Evolutionary conservation across 805 yeast genomes (phyloP), one percentile per base, ranked within the genome.

Genomic region (Candida easanensis): DNA sequence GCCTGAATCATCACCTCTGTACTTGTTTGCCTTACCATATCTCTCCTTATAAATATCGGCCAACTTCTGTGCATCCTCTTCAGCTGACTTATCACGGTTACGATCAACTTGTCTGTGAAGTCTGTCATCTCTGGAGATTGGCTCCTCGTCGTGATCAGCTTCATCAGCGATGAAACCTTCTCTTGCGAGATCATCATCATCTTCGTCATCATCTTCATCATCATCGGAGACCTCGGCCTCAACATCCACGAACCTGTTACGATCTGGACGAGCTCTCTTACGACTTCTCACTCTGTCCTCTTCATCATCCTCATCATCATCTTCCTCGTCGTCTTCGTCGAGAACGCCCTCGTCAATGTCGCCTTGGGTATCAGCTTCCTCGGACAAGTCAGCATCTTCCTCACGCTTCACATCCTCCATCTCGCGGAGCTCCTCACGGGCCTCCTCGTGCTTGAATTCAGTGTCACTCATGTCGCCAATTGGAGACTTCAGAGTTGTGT

Each of bases 221-320:
- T 93, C 98, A 48, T 91, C 98, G 64, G 91, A 96, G 45, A 93
- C 99, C 64, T 91, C 98, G 46, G 97, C 99, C 72, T 93, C 98
- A 42, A 93, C 95, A 86, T 93, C 99, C 67, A 93, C 46, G 49
- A 56, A 93, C 72, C 85, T 90, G 64, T 91, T 91, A 46, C 86
- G 73, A 37, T 68, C 71, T 44, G 63, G 70, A 46, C 75, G 70
- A 57, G 66, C 62, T 61, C 74, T 62, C 63, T 70, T 64, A 61
- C 68, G 52, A 57, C 71, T 62, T 53, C 74, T 70, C 5, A 71
- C 72, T n/a, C 66, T 65, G 5, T 70, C 76, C 5, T 68, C 80
- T 0, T 74, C 78, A 0, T 73, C 79, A 0, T 74, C 77, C 1
- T 70, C 76, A 0, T 70, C 75, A 0, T 68, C 72, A 1, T 71